Evolutionary conservation across 2,329 filamentous ascomycete species (phyloP), one percentile per base, ranked within the genome.

Genomic region (Beauveria brongniartii): DNA sequence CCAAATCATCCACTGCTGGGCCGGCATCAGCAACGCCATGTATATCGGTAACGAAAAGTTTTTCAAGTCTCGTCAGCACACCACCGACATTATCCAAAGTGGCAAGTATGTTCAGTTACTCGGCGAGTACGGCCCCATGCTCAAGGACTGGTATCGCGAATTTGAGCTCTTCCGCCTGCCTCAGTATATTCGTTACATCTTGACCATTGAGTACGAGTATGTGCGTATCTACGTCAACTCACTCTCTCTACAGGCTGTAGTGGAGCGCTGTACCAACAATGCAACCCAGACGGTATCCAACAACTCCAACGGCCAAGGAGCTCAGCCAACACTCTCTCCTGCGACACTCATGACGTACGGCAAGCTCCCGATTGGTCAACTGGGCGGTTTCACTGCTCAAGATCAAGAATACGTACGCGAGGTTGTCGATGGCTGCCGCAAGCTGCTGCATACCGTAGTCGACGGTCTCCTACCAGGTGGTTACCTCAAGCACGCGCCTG

Each of bases 141-240:
- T 97, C 40, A 80, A 79, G 18, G 83, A 89, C 48, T 97, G 93
- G 90, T 88, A 85, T 74, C 82, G 81, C 47, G 89, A 92, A 63
- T 92, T 97, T 69, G 89, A 96, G 67, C 81, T 84, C n/a, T 88
- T 90, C 68, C 82, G 84, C 61, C 79, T 89, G 57, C 86, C 86
- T 2, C 82, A 78, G 24, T 88, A 82, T 64, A 87, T 86, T 65
- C 77, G 82, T 34, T 86, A 92, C 70, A 92, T 97, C 62, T 79
- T 99, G 34, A 88, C 86, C 8, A 97, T 97, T 65, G 94, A 99
- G 76, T 97, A 94, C 69, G 91, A 97, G 69, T 97, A 97, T 71
- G 91, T 93, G 28, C 85, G 93, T 68, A 89, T 97, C 55, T 97
- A 97, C 70, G 84, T 97, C 76, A 97, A 97, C 72, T 96, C 92